Evolutionary conservation across 2,329 filamentous ascomycete genomes (phyloP).

Genomic region (Fusarium nematophilum): DNA sequence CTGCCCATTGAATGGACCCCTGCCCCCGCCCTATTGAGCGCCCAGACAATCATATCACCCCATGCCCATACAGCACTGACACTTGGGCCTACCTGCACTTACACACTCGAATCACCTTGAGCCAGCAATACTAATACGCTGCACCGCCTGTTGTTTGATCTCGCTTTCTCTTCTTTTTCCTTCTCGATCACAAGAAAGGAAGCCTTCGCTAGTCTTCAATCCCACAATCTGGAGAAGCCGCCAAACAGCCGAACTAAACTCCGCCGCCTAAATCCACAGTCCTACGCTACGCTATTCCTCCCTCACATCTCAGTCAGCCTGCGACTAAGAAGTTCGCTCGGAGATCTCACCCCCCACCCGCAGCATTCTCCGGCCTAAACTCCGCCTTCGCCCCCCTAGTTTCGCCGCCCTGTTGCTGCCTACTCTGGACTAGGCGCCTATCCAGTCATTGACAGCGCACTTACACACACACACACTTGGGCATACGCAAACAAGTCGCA

Average conservation of each 20-base stretch:
- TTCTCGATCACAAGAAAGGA: slow-evolving; percentile 9
- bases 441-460: slow-evolving; percentile 39
- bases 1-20: slow-evolving; percentile 37
- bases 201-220: slow-evolving; percentile 6
- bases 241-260: slow-evolving; percentile 24
- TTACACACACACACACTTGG: slow-evolving; percentile 38
- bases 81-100: slow-evolving; percentile 31
- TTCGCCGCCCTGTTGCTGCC: slow-evolving; percentile 41
- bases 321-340: slow-evolving; percentile 13
- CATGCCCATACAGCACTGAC: slow-evolving; percentile 32
- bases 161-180: background rate
- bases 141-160: too few species aligned
- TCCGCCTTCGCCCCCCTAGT: slow-evolving; percentile 32
- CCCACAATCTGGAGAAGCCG: slow-evolving; percentile 17
- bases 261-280: slow-evolving; percentile 34
- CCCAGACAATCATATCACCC: slow-evolving; percentile 38
- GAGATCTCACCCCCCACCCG: slow-evolving; percentile 26
- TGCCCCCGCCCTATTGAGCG: slow-evolving; percentile 29
- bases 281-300: slow-evolving; percentile 27
- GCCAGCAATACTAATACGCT: slow-evolving; percentile 31
- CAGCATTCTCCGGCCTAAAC: slow-evolving; percentile 27
- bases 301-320: slow-evolving; percentile 22
- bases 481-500: slow-evolving; percentile 37
- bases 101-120: slow-evolving; percentile 27
- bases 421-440: slow-evolving; percentile 39